Evolutionary conservation across 139 green algal species (phyloP).

Genomic region (Asterochloris erici): DNA sequence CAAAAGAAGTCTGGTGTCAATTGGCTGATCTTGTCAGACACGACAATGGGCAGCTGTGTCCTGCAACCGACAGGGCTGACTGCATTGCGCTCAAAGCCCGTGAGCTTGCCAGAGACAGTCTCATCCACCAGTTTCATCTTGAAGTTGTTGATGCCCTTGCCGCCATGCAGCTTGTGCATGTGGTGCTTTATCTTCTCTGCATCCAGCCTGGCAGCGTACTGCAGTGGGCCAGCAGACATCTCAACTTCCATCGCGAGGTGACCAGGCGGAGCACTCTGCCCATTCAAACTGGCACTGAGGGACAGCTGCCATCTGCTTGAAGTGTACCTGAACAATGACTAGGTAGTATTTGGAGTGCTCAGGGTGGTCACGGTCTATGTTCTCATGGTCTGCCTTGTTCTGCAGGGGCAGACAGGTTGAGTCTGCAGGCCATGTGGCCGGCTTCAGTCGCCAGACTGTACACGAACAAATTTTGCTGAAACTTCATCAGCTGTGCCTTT

Average conservation of each 20-base stretch:
- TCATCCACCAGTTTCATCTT: conserved; percentile 82
- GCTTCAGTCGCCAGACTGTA: conserved; percentile 44
- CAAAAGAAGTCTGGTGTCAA: conserved; percentile 58
- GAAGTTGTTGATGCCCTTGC: conserved; percentile 59
- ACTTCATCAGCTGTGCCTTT: too few species aligned
- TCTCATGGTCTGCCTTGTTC: background rate
- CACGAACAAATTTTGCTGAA: too few species aligned
- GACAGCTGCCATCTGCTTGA: too few species aligned
- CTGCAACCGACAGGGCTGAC: conserved; percentile 75
- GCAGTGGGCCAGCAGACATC: background rate
- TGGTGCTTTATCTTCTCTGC: conserved; percentile 13
- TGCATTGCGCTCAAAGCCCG: conserved; percentile 76
- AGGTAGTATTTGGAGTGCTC: conserved; percentile 73
- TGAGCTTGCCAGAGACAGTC: conserved; percentile 59
- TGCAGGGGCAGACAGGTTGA: too few species aligned
- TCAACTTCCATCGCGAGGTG: background rate
- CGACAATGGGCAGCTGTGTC: conserved; percentile 71
- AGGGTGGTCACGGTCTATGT: conserved; percentile 41
- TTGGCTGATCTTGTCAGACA: conserved; percentile 51
- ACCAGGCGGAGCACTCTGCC: background rate
- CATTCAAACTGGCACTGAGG: background rate
- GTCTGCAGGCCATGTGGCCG: conserved; percentile 20
- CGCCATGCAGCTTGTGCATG: conserved; percentile 12
- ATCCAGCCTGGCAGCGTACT: conserved; percentile 22
- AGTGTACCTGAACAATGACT: conserved; percentile 73